phyloP scores from a whole-genome alignment of 2,329 filamentous ascomycete species.

The Colletotrichum kahawae region DNA sequence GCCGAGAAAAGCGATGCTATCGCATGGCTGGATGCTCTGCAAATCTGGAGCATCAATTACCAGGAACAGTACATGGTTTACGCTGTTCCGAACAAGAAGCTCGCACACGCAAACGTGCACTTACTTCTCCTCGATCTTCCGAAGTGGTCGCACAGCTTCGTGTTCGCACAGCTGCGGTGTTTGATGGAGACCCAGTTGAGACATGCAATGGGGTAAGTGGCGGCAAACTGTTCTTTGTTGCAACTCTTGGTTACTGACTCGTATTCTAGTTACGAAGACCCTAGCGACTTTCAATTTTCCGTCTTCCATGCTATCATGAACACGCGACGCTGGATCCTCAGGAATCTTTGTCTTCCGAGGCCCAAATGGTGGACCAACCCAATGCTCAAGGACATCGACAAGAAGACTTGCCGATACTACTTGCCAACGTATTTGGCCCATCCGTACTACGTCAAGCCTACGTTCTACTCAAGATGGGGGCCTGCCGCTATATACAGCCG shows the following conservation, averaged over 20 bases:
- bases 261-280: neutral
- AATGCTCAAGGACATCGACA: slow-evolving; percentile 36
- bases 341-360: slow-evolving; percentile 56
- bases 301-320: slow-evolving; percentile 34
- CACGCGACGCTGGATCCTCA: slow-evolving; percentile 48
- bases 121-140: neutral
- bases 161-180: neutral
- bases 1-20: slow-evolving; percentile 51
- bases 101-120: neutral
- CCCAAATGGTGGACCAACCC: slow-evolving; percentile 28
- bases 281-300: neutral
- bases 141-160: neutral
- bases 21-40: slow-evolving; percentile 56
- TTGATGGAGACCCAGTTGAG: slow-evolving; percentile 2
- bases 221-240: neutral
- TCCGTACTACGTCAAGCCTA: slow-evolving; percentile 59
- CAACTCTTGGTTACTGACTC: neutral
- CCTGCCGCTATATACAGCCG: slow-evolving; percentile 48
- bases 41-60: slow-evolving; percentile 54
- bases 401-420: slow-evolving; percentile 46
- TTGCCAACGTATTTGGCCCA: slow-evolving; percentile 46
- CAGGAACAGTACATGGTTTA: slow-evolving; percentile 53
- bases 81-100: slow-evolving; percentile 1
- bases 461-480: slow-evolving; percentile 52
- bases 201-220: slow-evolving; percentile 3